Evolutionary conservation across 768 basidiomycete genomes (phyloP), one percentile per base, ranked within the genome.

Genomic region (Rhizopogon roseolus): DNA sequence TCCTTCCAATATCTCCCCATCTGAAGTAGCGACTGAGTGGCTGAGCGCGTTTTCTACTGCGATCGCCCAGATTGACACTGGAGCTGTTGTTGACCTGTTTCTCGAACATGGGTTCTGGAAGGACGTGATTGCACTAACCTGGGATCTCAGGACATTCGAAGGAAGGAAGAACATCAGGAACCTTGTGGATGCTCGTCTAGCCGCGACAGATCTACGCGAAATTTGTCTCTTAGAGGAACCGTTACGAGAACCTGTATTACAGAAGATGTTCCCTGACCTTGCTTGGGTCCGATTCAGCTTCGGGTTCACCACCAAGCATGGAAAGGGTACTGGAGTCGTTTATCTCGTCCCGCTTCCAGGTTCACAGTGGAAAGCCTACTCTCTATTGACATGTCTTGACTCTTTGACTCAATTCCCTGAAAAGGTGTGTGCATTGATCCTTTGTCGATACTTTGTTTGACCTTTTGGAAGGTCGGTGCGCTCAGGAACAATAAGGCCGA

Each of bases 341-440:
- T 73, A 83, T 40, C 73, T 88, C 4, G 73, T 83, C 0, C 84
- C 81, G 0, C 55, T 62, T 2, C 70, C 72, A 3, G 61, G 57
- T 28, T 63, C 67, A 13, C 60, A 49, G 6, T 88, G 88, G 88
- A 83, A 80, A 62, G 84, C 82, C 0, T 77, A 82, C 58, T 72
- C 71, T 5, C 58, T 86, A 9, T 82, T 78, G 59, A 88, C 87
- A 0, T 77, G 79, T 52, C 70, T 90, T 22, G 80, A 85, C 25
- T 78, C 75, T 27, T 67, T 88, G 59, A 78, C 81, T 28, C 79
- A 71, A 4, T 76, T 75, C 59, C 82, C 81, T 0, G 82, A 85
- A 61, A 71, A 75, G 66, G 62, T 73, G 58, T 14, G 49, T 49
- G 1, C 6, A 22, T 8, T 32, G 32, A 0, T 17, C 25, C 1